Evolutionary conservation across 495 filamentous ascomycete species (phyloP).

Genomic region (Lasiosphaeris hirsuta): DNA sequence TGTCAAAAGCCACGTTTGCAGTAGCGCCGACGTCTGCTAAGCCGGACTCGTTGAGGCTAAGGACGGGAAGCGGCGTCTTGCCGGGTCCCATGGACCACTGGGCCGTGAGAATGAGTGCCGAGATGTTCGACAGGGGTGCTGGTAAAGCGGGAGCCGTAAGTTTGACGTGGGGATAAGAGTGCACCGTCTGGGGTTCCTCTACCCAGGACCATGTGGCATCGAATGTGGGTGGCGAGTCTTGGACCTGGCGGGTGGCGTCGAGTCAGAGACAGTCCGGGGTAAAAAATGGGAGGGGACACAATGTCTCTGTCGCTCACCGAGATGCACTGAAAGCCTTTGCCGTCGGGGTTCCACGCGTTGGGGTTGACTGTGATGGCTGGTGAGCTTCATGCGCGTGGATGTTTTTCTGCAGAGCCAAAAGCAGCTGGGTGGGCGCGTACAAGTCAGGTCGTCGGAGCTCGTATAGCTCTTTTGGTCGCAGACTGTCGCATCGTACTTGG

Average conservation of each 20-base stretch:
- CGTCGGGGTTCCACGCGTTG: constrained; percentile 32
- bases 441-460: constrained; percentile 22
- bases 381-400: constrained; percentile 1
- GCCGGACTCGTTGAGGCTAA: constrained; percentile 17
- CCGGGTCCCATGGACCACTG: constrained; percentile 33
- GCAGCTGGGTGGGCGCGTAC: constrained; percentile 14
- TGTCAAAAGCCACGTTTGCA: constrained; percentile 32
- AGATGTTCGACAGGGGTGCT: constrained; percentile 28
- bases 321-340: constrained; percentile 27
- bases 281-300: background rate
- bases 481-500: constrained; percentile 23
- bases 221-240: constrained; percentile 28
- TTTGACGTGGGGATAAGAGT: constrained; percentile 36
- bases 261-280: constrained; percentile 7
- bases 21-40: constrained; percentile 15
- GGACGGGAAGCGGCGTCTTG: constrained; percentile 17
- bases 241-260: constrained; percentile 16
- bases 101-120: constrained; percentile 23
- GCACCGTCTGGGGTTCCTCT: constrained; percentile 18
- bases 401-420: background rate
- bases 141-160: constrained; percentile 21
- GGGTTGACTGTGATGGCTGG: constrained; percentile 17
- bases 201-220: constrained; percentile 31
- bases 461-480: constrained; percentile 25
- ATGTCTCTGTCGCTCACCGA: constrained; percentile 18